A percentile compares a stretch with the other conserved stretches of the same genome.
Evolutionary conservation across 345 rosid genomes (phyloP).

Genomic region (Ricinus communis): DNA sequence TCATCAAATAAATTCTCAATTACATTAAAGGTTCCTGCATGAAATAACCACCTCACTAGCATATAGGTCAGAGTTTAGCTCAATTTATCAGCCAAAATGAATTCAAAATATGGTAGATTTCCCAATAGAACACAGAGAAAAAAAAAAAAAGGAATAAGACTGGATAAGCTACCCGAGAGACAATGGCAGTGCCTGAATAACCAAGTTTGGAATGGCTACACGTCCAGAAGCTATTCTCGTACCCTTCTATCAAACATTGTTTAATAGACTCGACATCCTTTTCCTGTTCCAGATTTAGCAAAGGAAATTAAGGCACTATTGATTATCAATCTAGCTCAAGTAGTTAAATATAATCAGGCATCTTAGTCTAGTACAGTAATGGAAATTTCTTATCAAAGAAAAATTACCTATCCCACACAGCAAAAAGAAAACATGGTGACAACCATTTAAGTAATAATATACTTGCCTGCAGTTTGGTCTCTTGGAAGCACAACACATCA

Average conservation of each 20-base stretch:
- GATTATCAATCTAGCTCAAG: background rate
- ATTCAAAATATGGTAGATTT: background rate
- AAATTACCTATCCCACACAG: background rate
- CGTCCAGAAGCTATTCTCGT: constrained; percentile 84
- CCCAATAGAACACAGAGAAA: background rate
- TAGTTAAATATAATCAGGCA: background rate
- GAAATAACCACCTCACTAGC: background rate
- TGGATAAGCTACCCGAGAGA: constrained; percentile 70
- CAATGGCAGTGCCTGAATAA: constrained; percentile 90
- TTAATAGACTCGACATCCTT: constrained; percentile 79
- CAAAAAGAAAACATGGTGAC: background rate
- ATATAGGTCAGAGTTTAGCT: background rate
- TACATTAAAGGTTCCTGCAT: background rate
- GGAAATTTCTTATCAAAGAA: background rate
- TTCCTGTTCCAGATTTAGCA: constrained; percentile 45
- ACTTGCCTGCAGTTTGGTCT: constrained; percentile 84
- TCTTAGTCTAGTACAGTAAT: background rate
- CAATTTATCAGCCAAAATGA: background rate
- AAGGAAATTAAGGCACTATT: background rate
- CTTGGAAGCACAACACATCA: constrained; percentile 91
- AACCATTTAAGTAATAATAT: background rate
- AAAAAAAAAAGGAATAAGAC: background rate
- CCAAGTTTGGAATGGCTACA: constrained; percentile 90
- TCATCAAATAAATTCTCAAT: background rate
- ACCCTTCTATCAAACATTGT: constrained; percentile 63